Evolutionary conservation across 345 rosid species (phyloP), one percentile per base, ranked within the genome.

Genomic region (Psidium guajava): DNA sequence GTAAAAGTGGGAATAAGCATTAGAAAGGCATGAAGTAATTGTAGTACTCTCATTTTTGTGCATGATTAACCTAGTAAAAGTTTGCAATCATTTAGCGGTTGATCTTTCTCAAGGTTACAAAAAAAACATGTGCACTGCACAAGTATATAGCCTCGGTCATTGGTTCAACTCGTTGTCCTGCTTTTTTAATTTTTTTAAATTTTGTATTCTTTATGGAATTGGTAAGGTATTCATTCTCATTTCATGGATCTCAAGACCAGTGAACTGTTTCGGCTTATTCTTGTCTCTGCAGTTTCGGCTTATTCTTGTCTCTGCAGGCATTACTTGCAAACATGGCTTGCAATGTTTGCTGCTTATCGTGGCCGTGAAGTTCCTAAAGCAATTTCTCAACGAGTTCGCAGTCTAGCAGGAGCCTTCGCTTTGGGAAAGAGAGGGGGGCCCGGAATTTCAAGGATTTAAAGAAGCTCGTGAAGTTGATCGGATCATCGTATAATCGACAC

Each of bases 301-400:
- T 83, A 59, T 88, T 56, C 85, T 89, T 84, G 82, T 82, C 81
- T 83, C 54, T 90, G 61, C 85, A 97, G 99, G 99, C 99, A 25
- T 89, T 97, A 86, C 99, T 97, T 82, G 99, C 99, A 83, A 97
- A 97, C 88, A 97, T 97, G 99, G 94, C 99, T 90, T 90, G 98
- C 96, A 12, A 97, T 96, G 99, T 96, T 88, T 88, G 95, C 98
- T 86, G 97, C 96, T 89, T 97, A 97, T 91, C 99, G 96, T 82
- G 99, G 99, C 87, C 99, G 98, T 69, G 95, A 88, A 85, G 98
- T 98, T 90, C 91, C 95, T 24, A 96, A 94, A 93, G 80, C 92
- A 80, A 96, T 96, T 58, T 93, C 96, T 8, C 92, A 93, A 86
- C 93, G 99, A 54, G 99, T 95, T 44, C 98, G 95, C 88, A 98